These are phyloP conservation scores for Tulasnella sp. DNA, from an alignment of 768 basidiomycete genomes.

Conservation along the genomic window DNA sequence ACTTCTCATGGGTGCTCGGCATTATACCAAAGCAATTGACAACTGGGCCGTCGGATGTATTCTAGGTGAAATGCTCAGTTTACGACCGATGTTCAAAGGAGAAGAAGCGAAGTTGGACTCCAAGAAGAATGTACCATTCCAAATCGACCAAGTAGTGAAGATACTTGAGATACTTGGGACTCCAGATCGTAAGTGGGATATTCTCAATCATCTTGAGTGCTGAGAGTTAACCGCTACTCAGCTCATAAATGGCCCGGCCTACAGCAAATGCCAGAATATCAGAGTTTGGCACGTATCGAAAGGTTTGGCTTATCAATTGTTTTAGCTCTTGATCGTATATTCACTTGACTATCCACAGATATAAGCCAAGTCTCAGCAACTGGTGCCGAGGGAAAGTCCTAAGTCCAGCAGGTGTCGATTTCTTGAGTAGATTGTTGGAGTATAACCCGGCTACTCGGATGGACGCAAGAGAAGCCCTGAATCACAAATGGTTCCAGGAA, in stretches of 20 bases:
- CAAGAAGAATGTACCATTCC: conserved; percentile 96
- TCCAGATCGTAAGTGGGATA: conserved; percentile 61
- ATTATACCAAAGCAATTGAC: conserved; percentile 94
- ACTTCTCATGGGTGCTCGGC: conserved; percentile 87
- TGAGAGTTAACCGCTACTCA: conserved; percentile 23
- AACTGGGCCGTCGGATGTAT: conserved; percentile 98
- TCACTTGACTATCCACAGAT: conserved; percentile 30
- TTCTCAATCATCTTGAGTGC: neutral
- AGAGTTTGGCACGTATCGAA: conserved; percentile 67
- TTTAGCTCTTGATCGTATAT: neutral
- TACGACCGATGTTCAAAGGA: conserved; percentile 96
- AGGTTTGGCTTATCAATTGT: conserved; percentile 32
- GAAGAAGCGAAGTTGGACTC: conserved; percentile 96
- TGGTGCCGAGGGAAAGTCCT: conserved; percentile 51
- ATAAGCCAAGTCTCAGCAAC: conserved; percentile 45
- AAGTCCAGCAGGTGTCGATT: conserved; percentile 52
- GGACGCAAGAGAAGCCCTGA: conserved; percentile 66
- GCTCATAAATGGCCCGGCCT: conserved; percentile 83
- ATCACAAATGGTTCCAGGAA: conserved; percentile 85
- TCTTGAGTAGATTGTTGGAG: conserved; percentile 72
- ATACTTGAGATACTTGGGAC: conserved; percentile 94
- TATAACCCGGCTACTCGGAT: conserved; percentile 85
- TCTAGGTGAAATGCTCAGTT: conserved; percentile 83
- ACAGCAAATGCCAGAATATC: conserved; percentile 76
- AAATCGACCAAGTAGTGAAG: conserved; percentile 85